Conservation (phyloP, 1,284 basidiomycete genomes). For the Anthracocystis setariae region DNA sequence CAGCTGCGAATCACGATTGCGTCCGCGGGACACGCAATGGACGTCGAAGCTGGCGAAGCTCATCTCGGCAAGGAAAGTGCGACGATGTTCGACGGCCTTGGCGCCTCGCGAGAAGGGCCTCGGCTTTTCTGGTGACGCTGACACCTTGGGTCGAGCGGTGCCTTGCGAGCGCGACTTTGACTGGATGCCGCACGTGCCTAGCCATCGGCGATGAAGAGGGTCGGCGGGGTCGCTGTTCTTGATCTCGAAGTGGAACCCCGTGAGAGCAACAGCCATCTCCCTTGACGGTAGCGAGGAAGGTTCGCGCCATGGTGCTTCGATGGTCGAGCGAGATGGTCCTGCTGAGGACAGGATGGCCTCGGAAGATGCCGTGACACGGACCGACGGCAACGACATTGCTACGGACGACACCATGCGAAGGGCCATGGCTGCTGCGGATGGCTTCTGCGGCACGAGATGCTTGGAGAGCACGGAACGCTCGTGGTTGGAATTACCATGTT, state of each 20-base stretch:
- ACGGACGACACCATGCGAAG: slow-evolving; percentile 25
- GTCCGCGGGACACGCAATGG: slow-evolving; percentile 16
- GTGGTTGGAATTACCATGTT: slow-evolving; percentile 3
- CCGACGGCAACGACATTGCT: slow-evolving; percentile 31
- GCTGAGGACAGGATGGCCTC: slow-evolving; percentile 24
- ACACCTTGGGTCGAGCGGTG: not conserved
- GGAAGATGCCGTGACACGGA: slow-evolving; percentile 33
- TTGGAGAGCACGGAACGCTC: slow-evolving; percentile 35
- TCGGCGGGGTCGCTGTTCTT: slow-evolving; percentile 51
- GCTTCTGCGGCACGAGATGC: slow-evolving; percentile 34
- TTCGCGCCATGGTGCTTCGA: not conserved
- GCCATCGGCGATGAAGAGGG: slow-evolving; percentile 58
- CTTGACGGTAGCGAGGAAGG: slow-evolving; percentile 14
- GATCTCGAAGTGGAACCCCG: slow-evolving; percentile 51
- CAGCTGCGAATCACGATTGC: slow-evolving; percentile 17
- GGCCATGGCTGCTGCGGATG: slow-evolving; percentile 19
- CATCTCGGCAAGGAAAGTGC: slow-evolving; percentile 48
- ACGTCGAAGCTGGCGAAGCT: slow-evolving; percentile 42
- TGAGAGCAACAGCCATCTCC: slow-evolving; percentile 19
- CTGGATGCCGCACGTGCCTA: slow-evolving; percentile 59
- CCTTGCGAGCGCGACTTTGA: slow-evolving; percentile 1
- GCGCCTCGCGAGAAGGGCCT: not conserved
- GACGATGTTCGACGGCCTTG: slow-evolving; percentile 51
- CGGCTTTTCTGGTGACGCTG: not conserved
- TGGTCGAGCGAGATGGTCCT: not conserved